Base-by-base conservation (phyloP, 768 basidiomycete genomes). In the Phaffia australis region DNA sequence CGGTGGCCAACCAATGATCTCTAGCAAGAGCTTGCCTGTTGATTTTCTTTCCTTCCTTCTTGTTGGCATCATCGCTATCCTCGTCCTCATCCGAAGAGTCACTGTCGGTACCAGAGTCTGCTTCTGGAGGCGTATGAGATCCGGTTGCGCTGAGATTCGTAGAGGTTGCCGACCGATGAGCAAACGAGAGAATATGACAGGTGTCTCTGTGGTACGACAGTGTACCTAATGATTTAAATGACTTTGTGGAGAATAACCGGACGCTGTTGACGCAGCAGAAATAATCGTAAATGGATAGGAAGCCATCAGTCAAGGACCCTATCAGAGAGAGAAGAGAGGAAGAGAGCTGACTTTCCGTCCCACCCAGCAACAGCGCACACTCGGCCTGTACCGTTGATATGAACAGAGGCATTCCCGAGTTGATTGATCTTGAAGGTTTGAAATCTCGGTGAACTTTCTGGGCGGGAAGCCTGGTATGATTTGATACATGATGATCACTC, bases 291-390 rank as follows among this genome's bases (percentile, higher is more conserved):
- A 14, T 4, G 42, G 58, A 52, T 47, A 9, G 15, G 23, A 16
- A 25, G 30, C n/a, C 1, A 18, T 14, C 49, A 15, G 4, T 19
- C n/a, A 30, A 32, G 35, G 30, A 27, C n/a, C 0, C 21, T 19
- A n/a, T 6, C 21, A 50, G 14, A 56, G 54, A 18, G 19, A 48
- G 25, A 29, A 56, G 23, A 15, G 3, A 30, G 42, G 1, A 25
- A n/a, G 32, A 65, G 55, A 27, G 77, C 87, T 71, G 70, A 92
- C 93, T 81, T 83, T 47, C 94, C 92, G 69, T 98, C 92, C 94
- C 94, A 97, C 0, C 92, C 90, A 2, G 87, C 93, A 1, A 92
- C 79, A 0, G 91, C 92, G 71, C 91, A 87, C 0, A 97, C 83
- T 25, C 82, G 81, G 0, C 85, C 89, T 70, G 88, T 85, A 47